Base-by-base conservation (phyloP, 805 yeast species). In the Suhomyces emberorum region DNA sequence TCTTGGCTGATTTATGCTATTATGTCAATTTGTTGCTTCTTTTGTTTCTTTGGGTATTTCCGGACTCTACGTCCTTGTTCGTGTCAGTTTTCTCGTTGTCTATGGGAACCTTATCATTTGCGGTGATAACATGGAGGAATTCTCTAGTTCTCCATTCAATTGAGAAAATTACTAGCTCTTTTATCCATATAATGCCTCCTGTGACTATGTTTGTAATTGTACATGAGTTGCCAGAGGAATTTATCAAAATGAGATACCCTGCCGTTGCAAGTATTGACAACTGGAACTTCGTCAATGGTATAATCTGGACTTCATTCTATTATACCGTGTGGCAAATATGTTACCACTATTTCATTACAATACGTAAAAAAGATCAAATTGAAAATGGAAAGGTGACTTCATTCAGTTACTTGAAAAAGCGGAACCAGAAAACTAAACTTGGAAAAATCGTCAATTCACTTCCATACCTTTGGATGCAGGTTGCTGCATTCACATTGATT, bases 71-170 rank as follows among this genome's bases (percentile, higher is more conserved):
- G 26, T 74, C 80, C 47, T 66, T 91, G 16, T 91, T 83, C 61
- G 77, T 86, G 11, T 75, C 91, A 2, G 88, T 95, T 46, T 89
- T 86, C 60, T 83, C 96, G 7, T 77, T 91, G 42, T 74, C 93
- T 1, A 80, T 83, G 64, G 98, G 98, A 1, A 87, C 97, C 0
- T 63, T 91, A 38, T 76, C 95, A 4, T 89, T 87, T 74, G 97
- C 97, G 0, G 96, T 91, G 15, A 80, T 91, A 29, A 86, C 96
- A 0, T 91, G 98, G 98, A 72, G 95, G 48, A 91, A 91, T 57
- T 88, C 96, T 5, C 69, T 91, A 37, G 98, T 91, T 7, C 69
- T 91, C 32, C 98, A 91, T 55, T 81, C 91, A 9, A 75, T 91
- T 42, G 98, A 91, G 47, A 91, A 91, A 59, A 87, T 89, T 11